These are phyloP conservation scores for Drosera spatulata DNA, from an alignment of 179 eudicot genomes.

Conservation along the genomic window DNA sequence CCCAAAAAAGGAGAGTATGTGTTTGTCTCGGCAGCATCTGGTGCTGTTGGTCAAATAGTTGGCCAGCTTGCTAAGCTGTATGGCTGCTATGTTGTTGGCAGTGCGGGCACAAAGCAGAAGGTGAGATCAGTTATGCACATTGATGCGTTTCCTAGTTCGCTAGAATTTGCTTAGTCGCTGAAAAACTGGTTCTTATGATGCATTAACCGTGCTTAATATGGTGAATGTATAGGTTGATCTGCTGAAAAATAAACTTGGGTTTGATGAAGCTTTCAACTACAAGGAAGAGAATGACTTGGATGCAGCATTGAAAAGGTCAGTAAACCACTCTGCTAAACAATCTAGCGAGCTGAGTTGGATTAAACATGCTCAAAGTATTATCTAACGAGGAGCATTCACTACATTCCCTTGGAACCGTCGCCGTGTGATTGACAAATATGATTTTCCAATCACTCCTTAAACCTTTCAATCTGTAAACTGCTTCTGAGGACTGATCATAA, in stretches of 20 bases:
- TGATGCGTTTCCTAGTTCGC: not conserved
- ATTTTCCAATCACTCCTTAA: too few relatives aligned
- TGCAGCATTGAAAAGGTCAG: constrained; percentile 61
- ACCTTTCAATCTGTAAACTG: too few relatives aligned
- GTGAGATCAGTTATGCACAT: constrained; percentile 10
- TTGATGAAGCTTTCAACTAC: constrained; percentile 62
- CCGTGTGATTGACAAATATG: too few relatives aligned
- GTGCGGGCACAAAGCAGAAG: constrained; percentile 64
- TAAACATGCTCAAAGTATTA: too few relatives aligned
- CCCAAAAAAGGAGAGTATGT: constrained; percentile 51
- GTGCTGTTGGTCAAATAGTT: constrained; percentile 73
- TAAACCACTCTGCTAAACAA: not conserved
- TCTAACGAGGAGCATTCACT: too few relatives aligned
- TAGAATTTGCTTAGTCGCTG: not conserved
- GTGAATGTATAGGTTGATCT: constrained; percentile 39
- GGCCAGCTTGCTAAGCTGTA: constrained; percentile 61
- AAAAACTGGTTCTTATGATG: not conserved
- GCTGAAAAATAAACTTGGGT: constrained; percentile 16
- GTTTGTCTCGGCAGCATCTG: constrained; percentile 67
- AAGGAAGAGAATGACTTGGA: constrained; percentile 57
- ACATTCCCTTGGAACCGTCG: too few relatives aligned
- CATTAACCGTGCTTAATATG: not conserved
- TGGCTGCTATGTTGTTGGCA: constrained; percentile 70
- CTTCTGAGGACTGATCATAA: too few relatives aligned
- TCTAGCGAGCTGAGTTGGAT: too few relatives aligned